phyloP scores from a whole-genome alignment of 306 rosid species.

The Vigna angularis region DNA sequence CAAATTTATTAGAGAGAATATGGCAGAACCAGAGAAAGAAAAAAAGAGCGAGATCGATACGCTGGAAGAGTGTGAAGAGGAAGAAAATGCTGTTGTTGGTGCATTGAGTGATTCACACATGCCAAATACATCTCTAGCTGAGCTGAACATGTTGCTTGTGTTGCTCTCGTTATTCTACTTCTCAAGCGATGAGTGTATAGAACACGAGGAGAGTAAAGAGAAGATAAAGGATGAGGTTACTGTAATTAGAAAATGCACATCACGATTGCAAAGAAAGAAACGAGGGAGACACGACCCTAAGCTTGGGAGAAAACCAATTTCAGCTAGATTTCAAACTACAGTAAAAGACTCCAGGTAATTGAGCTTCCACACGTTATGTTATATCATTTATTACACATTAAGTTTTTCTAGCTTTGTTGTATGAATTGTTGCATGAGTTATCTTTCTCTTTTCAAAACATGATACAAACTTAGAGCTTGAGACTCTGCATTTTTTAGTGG shows the following conservation, averaged over 20 bases:
- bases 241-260: slow-evolving; percentile 31
- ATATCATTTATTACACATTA: no score
- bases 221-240: slow-evolving; percentile 21
- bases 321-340: slow-evolving; percentile 48
- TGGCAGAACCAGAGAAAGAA: slow-evolving; percentile 44
- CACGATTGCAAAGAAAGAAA: slow-evolving; percentile 35
- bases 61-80: slow-evolving; percentile 35
- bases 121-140: slow-evolving; percentile 44
- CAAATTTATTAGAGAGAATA: slow-evolving; percentile 2
- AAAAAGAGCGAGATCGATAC: slow-evolving; percentile 10
- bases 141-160: slow-evolving; percentile 60
- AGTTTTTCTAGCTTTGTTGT: no score
- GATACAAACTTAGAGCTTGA: neutral
- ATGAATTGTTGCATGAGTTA: no score
- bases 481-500: no score
- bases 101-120: neutral
- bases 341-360: slow-evolving; percentile 57
- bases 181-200: slow-evolving; percentile 41
- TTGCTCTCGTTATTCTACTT: slow-evolving; percentile 48
- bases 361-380: neutral
- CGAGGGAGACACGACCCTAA: slow-evolving; percentile 44
- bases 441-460: neutral
- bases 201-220: neutral
- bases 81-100: slow-evolving; percentile 28
- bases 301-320: slow-evolving; percentile 35